phyloP scores from a whole-genome alignment of 768 basidiomycete genomes.

The Auriscalpium vulgare region DNA sequence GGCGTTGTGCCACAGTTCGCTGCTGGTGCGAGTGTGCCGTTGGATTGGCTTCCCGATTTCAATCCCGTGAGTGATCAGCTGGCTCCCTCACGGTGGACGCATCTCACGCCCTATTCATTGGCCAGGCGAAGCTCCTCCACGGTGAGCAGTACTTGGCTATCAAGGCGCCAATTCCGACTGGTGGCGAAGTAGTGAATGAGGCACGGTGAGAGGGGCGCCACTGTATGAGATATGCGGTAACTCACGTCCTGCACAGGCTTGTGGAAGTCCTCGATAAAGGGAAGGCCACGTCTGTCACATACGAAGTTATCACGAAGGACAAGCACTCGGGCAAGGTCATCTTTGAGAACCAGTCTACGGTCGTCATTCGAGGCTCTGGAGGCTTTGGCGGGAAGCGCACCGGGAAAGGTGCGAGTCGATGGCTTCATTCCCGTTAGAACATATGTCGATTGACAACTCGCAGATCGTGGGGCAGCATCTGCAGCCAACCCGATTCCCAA shows the following conservation, averaged over 20 bases:
- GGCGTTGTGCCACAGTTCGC: slow-evolving; percentile 90
- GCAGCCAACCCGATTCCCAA: slow-evolving; percentile 76
- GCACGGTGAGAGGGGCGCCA: slow-evolving; percentile 41
- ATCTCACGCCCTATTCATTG: not conserved
- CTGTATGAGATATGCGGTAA: not conserved
- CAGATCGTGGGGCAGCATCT: slow-evolving; percentile 86
- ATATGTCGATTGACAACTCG: not conserved
- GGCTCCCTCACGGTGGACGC: not conserved
- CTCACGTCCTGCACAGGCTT: slow-evolving; percentile 32
- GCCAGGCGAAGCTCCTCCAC: slow-evolving; percentile 89
- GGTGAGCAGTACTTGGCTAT: slow-evolving; percentile 95
- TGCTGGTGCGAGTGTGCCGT: slow-evolving; percentile 53
- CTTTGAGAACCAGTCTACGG: slow-evolving; percentile 88
- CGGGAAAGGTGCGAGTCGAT: slow-evolving; percentile 55
- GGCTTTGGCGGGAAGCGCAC: slow-evolving; percentile 89
- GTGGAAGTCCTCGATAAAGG: slow-evolving; percentile 85
- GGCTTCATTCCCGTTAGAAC: not conserved
- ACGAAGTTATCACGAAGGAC: slow-evolving; percentile 72
- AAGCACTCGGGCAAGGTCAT: slow-evolving; percentile 68
- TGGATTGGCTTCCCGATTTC: slow-evolving; percentile 92
- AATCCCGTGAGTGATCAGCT: slow-evolving; percentile 61
- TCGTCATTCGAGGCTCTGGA: slow-evolving; percentile 91
- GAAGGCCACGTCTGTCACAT: slow-evolving; percentile 87
- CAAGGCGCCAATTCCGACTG: slow-evolving; percentile 79
- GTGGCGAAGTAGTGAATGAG: slow-evolving; percentile 69